Conservation (phyloP, 1,139 yeast genomes). For the Geotrichum carabidarum region DNA sequence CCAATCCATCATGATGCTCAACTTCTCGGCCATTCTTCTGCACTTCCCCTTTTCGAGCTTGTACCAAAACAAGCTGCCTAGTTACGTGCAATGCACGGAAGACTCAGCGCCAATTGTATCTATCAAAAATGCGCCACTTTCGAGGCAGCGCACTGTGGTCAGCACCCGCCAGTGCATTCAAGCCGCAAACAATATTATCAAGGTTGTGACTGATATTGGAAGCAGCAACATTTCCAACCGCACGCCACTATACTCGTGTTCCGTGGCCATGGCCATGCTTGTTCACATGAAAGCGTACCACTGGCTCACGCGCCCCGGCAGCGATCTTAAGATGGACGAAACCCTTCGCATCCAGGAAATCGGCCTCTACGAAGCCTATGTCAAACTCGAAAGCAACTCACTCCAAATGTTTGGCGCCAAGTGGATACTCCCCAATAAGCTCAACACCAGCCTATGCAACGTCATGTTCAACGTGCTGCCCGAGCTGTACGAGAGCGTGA, state of each 20-base stretch:
- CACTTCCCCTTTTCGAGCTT: constrained; percentile 20
- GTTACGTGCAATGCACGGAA: constrained; percentile 20
- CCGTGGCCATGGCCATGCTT: constrained; percentile 20
- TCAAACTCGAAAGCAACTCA: constrained; percentile 15
- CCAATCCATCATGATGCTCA: constrained; percentile 19
- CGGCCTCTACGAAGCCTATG: constrained; percentile 17
- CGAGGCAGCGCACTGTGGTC: constrained; percentile 12
- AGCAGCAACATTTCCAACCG: constrained; percentile 10
- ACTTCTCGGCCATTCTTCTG: constrained; percentile 19
- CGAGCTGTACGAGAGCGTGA: constrained; percentile 18
- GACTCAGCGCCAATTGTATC: constrained; percentile 17
- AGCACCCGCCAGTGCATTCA: constrained; percentile 19
- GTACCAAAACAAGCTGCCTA: constrained; percentile 20
- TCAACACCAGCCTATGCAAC: constrained; percentile 19
- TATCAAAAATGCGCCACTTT: constrained; percentile 5
- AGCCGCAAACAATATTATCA: constrained; percentile 20
- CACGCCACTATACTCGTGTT: constrained; percentile 19
- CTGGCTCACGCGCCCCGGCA: constrained; percentile 17
- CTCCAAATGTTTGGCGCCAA: constrained; percentile 12
- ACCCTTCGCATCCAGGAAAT: constrained; percentile 13
- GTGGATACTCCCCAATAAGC: constrained; percentile 19
- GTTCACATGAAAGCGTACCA: constrained; percentile 23
- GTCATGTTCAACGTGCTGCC: constrained; percentile 21
- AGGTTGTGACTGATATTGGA: constrained; percentile 19
- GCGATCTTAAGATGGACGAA: constrained; percentile 12